Base-by-base conservation (phyloP, 1,284 basidiomycete genomes). In the Microbotryum violaceum region DNA sequence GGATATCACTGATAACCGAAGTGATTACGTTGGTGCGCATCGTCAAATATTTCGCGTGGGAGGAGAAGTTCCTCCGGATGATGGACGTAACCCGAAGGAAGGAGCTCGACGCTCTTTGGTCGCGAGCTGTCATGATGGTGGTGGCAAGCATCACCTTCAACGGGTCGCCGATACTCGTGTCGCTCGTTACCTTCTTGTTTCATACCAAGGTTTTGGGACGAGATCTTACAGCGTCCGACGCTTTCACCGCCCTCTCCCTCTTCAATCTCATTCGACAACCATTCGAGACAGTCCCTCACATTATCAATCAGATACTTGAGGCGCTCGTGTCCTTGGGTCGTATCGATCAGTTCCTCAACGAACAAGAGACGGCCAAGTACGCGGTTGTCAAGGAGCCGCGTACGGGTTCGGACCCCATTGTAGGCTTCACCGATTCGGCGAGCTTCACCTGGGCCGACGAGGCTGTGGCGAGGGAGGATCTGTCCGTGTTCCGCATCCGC, bases 351-450 rank as follows among this genome's bases (percentile, higher is more conserved):
- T 82, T 79, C 66, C 71, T 83, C 48, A 72, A 77, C 45, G 80
- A 82, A 67, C 75, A 78, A 48, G 81, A 83, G 64, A 82, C 81
- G 9, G 71, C 75, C 60, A 83, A 83, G 71, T 82, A 82, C 69
- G 70, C 74, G 45, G 78, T 81, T 61, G 70, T 81, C 18, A 74
- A 77, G 2, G 67, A 66, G 12, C 70, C 72, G 2, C n/a, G 57
- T 0, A 68, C 71, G 2, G 70, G 57, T 25, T 58, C 69, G 6
- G 78, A 78, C 16, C 77, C 78, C 1, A 56, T 67, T 21, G 75
- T 83, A 49, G 81, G 82, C 14, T 82, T 82, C 72, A 70, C 72
- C 45, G 72, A 79, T 57, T 14, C 12, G 37, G 81, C 79, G 2
- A 70, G 75, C 2, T 78, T 82, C 60, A 70, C 71, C 5, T 73